Evolutionary conservation across 2,329 filamentous ascomycete genomes (phyloP), one percentile per base, ranked within the genome.

Genomic region (Claviceps humidiphila): DNA sequence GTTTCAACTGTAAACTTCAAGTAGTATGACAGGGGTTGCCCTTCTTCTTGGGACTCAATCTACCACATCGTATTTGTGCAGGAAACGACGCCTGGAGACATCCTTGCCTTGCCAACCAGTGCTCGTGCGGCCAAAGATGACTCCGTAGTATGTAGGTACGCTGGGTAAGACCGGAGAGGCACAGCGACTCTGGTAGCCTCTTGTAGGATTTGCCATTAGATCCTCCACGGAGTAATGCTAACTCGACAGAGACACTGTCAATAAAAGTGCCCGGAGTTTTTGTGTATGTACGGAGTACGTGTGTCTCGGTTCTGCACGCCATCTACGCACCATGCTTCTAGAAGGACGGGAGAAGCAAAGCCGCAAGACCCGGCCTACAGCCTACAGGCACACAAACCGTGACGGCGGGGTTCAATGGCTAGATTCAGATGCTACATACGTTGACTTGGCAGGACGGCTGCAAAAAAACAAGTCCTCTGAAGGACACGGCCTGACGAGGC

Each of bases 301-400:
- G 8, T 20, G 40, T n/a, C 6, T 8, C 39, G 14, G 39, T 8
- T 41, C 17, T 43, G 41, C 41, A 42, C 14, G 41, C 41, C 17
- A 42, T 42, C 8, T 43, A 17, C 17, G 43, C 9, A 11, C n/a
- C 24, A 14, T 46, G 34, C 54, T 64, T 64, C 63, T 63, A 63
- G 63, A 64, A 64, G 55, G 51, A 55, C 61, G 62, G 61, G 57
- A 64, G 63, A 64, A 64, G 60, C 54, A 39, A 41, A 6, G 26
- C 38, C 11, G 17, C 26, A 44, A 47, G 49, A 39, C 44, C 26
- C n/a, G n/a, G n/a, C n/a, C n/a, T n/a, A n/a, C n/a, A n/a, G n/a
- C n/a, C n/a, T n/a, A n/a, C 51, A 42, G 11, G n/a, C 26, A 16
- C 16, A n/a, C 26, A 17, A 46, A 24, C 5, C 26, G 11, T 13